These are phyloP conservation scores for Cajanus cajan DNA, from an alignment of 306 rosid genomes.

Conservation along the genomic window DNA sequence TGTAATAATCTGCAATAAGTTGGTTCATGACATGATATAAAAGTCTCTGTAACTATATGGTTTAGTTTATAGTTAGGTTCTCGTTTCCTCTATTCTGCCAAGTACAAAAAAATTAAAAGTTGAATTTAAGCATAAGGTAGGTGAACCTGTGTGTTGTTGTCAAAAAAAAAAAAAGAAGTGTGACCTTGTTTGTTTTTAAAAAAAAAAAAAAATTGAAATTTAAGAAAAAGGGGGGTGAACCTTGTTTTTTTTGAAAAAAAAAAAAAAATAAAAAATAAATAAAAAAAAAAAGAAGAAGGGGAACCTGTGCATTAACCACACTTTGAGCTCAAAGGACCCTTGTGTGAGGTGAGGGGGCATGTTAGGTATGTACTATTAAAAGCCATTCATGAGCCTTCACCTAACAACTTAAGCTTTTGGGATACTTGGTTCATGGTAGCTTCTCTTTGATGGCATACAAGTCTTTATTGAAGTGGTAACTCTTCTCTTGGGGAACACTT, in stretches of 20 bases:
- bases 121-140: not conserved
- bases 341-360: not conserved
- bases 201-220: too few relatives aligned
- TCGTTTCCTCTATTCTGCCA: not conserved
- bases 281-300: too few relatives aligned
- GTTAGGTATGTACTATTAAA: not conserved
- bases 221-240: too few relatives aligned
- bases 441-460: constrained; percentile 2
- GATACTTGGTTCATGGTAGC: not conserved
- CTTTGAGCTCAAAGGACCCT: not conserved
- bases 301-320: not conserved
- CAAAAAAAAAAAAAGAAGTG: too few relatives aligned
- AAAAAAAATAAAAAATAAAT: too few relatives aligned
- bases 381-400: not conserved
- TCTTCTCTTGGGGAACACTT: not conserved
- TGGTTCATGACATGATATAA: not conserved
- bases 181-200: too few relatives aligned
- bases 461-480: constrained; percentile 18
- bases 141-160: not conserved
- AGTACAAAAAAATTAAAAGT: not conserved
- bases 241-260: too few relatives aligned
- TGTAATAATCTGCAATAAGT: too few relatives aligned
- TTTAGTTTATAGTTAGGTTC: not conserved
- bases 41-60: not conserved
- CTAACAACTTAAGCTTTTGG: not conserved